Conservation (phyloP, 805 yeast species). For the Metschnikowia dekortorum region DNA sequence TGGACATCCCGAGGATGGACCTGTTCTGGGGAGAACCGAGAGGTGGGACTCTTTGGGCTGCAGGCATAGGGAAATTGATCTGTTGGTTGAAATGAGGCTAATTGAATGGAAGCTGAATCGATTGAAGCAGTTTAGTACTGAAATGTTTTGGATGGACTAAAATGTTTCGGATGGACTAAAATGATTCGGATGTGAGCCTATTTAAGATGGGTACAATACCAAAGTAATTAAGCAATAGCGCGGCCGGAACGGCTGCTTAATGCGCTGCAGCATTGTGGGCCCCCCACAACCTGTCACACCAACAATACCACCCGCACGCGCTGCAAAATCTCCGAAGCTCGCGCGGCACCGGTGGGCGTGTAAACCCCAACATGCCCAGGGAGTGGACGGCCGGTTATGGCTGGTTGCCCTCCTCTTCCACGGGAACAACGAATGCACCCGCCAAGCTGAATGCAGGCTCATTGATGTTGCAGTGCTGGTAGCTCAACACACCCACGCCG, state of each 20-base stretch:
- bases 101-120: no score
- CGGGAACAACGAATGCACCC: slow-evolving; percentile 76
- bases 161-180: no score
- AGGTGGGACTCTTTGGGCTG: neutral
- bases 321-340: no score
- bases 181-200: neutral
- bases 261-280: neutral
- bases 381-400: slow-evolving; percentile 2
- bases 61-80: slow-evolving; percentile 1
- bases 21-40: neutral
- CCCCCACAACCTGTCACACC: neutral
- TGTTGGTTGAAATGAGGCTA: no score
- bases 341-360: neutral
- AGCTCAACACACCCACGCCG: slow-evolving; percentile 87
- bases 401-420: slow-evolving; percentile 47
- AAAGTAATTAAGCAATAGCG: neutral
- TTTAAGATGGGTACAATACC: neutral
- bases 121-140: no score
- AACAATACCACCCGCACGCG: no score
- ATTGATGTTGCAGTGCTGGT: slow-evolving; percentile 75
- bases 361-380: neutral
- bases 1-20: neutral
- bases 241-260: neutral
- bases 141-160: no score
- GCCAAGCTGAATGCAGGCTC: slow-evolving; percentile 87